Evolutionary conservation across 495 filamentous ascomycete genomes (phyloP), one percentile per base, ranked within the genome.

Genomic region (Elasticomyces elasticus): DNA sequence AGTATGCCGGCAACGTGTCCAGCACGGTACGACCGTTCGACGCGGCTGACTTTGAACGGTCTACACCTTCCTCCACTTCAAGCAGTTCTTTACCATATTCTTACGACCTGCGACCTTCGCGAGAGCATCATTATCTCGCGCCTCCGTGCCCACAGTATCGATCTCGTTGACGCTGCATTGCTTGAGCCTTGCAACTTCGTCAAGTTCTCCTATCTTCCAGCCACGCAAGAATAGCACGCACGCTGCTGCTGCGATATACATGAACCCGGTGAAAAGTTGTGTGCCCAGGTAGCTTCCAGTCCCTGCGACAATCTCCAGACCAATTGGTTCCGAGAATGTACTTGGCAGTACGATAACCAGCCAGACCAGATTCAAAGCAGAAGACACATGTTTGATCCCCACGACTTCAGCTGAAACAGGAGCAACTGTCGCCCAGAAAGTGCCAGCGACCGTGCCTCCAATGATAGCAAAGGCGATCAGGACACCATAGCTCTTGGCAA

Each of bases 401-500:
- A 92, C 80, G 20, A 92, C 81, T 63, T 94, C 88, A 0, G 84
- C 83, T 19, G 80, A 74, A 12, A 94, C 82, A 0, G 88, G 88
- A 2, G 75, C 82, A 19, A 85, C 71, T 5, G 79, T 81, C 5
- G 82, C 79, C 85, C 85, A 89, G 61, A 85, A 86, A 0, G 79
- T 81, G 24, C 86, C 87, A 5, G 83, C 76, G 12, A 89, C 81
- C 15, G 72, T 74, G 10, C 87, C 86, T n/a, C 76, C 73, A 13
- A 89, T 69, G 2, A 92, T 63, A 7, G 82, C 77, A 59, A 85
- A 90, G 57, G 89, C 79, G 43, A 85, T 80, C 30, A 87, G 70
- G 0, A 83, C 76, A 1, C 79, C 79, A 64, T 80, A 84, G 50
- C 69, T 77, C 56, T 79, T 77, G 0, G 83, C 80, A 20, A 77